Base-by-base conservation (phyloP, 176 grass and related monocot species). In the Miscanthus lutarioriparius region DNA sequence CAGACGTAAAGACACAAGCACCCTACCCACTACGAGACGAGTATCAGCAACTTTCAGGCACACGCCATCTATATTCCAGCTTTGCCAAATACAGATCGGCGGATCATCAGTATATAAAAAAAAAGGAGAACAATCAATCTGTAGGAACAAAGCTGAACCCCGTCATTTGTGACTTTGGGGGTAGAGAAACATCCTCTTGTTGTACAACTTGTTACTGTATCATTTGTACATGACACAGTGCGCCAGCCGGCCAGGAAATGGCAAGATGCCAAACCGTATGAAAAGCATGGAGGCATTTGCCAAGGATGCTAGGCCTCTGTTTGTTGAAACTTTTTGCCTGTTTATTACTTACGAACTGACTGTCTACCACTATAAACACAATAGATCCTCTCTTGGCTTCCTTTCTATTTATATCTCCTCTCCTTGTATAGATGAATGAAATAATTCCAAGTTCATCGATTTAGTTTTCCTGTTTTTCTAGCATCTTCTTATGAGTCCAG, bases 401-500 rank as follows among this genome's bases (percentile, higher is more conserved):
- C 38, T 74, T 17, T 70, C 20, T 67, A 19, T 78, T 44, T 59
- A 65, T 66, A 61, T 28, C 12, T 66, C 35, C 12, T 78, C 61
- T 40, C 40, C 16, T 40, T 80, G 67, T 77, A 80, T 61, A 78
- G 32, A 92, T 80, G 83, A 88, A 92, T 74, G 49, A 91, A 91
- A 85, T 68, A 84, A 89, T 85, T 71, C 14, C 47, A 4, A 64
- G 10, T 30, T 30, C 54, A 45, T 47, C 38, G 20, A 62, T 13
- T 71, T 69, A 35, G 30, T 15, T 78, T 12, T 72, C 45, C 15
- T 7, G 48, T 82, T 78, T 17, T 20, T 19, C 41, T 87, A 98
- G 54, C 95, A 99, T 86, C 91, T 89, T 73, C 83, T 94, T 81
- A 98, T 96, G 62, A 98, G 80, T 67, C 77, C 87, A 65, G 77